These are phyloP conservation scores for Aspergillus sclerotiicarbonarius DNA, from an alignment of 495 filamentous ascomycete genomes.

Conservation along the genomic window DNA sequence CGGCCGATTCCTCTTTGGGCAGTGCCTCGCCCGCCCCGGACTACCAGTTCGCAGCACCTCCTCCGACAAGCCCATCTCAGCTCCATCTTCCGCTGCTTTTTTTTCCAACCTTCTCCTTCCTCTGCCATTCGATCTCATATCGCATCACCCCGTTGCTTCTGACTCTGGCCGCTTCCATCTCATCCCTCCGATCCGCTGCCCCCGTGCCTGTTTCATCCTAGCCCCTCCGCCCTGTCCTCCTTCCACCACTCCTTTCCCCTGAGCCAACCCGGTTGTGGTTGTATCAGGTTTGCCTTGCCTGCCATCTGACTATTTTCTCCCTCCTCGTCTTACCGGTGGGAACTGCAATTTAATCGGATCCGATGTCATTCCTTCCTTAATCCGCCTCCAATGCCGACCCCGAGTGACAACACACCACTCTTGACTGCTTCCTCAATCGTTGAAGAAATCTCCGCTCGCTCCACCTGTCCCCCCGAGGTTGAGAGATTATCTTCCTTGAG, in stretches of 20 bases:
- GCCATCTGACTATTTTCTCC: conserved; percentile 10
- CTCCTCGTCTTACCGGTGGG: conserved; percentile 4
- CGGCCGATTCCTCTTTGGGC: conserved; percentile 26
- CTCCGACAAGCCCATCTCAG: neutral
- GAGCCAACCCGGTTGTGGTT: too few species aligned
- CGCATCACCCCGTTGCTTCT: neutral
- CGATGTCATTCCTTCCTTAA: conserved; percentile 43
- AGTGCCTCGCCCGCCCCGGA: conserved; percentile 16
- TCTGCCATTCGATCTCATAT: neutral
- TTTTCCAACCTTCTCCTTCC: neutral
- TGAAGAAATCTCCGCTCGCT: conserved; percentile 49
- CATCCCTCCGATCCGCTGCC: conserved; percentile 9
- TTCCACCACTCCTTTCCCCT: conserved; percentile 1
- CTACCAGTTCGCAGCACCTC: neutral
- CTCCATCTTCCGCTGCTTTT: neutral
- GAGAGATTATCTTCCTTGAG: conserved; percentile 44
- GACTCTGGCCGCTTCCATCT: conserved; percentile 3
- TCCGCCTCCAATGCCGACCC: conserved; percentile 58
- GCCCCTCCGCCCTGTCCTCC: conserved; percentile 13
- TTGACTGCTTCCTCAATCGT: conserved; percentile 45
- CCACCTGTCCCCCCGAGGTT: conserved; percentile 58
- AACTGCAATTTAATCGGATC: conserved; percentile 22
- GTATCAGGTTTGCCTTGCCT: too few species aligned
- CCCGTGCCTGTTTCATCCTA: conserved; percentile 17
- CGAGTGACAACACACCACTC: conserved; percentile 46